Percentiles rank a stretch among this genome's conserved stretches.
These are phyloP conservation scores for Saccharomycopsis guyanensis DNA, from an alignment of 805 yeast species.

Conservation along the genomic window DNA sequence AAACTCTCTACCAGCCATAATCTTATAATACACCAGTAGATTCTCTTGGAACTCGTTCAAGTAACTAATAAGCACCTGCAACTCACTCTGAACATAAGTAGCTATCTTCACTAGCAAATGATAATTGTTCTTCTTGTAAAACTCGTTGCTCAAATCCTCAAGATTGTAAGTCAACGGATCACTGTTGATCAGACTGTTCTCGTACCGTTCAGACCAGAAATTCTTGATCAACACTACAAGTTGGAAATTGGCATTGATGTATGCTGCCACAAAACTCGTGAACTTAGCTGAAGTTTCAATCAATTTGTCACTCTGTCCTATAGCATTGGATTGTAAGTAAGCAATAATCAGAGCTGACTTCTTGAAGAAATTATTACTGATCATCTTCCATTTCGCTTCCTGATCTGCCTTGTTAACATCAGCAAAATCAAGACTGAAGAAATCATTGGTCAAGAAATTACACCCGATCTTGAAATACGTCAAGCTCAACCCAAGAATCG, in stretches of 20 bases:
- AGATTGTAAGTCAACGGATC: constrained; percentile 11
- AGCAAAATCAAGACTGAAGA: constrained; percentile 5
- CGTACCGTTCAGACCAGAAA: constrained; percentile 18
- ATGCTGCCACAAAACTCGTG: constrained; percentile 9
- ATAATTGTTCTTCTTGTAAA: constrained; percentile 15
- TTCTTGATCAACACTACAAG: constrained; percentile 13
- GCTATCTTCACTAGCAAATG: constrained; percentile 14
- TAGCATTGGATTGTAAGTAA: constrained; percentile 1
- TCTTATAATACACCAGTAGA: background rate
- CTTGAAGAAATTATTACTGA: constrained; percentile 14
- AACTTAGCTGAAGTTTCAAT: constrained; percentile 13
- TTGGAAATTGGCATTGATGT: constrained; percentile 17
- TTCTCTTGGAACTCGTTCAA: constrained; percentile 6
- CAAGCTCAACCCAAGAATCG: constrained; percentile 8
- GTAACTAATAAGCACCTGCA: constrained; percentile 2
- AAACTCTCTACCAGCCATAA: background rate
- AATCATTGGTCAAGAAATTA: background rate
- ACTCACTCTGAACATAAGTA: constrained; percentile 8
- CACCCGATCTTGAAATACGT: constrained; percentile 12
- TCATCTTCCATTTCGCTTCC: constrained; percentile 9
- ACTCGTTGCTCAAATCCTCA: constrained; percentile 15
- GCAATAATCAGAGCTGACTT: constrained; percentile 9
- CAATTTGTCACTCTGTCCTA: too few relatives aligned
- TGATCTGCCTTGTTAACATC: background rate
- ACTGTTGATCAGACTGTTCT: constrained; percentile 5